Conservation (phyloP, 139 green algal species). For the Chlamydomonas sphaeroides region DNA sequence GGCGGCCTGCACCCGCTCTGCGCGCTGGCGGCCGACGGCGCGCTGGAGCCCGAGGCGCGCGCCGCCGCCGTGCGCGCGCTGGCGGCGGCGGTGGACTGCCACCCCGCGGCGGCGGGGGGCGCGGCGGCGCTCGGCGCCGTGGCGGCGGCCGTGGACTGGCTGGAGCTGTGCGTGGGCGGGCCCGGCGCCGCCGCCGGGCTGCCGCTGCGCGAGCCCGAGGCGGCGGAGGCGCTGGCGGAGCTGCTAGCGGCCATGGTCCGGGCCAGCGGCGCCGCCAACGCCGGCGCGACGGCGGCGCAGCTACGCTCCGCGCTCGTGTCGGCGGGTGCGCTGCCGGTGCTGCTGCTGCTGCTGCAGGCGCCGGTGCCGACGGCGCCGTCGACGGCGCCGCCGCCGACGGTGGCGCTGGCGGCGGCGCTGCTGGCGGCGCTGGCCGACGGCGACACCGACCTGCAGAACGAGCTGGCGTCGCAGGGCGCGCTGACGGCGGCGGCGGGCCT, state of each 20-base stretch:
- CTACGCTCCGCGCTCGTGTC: background rate
- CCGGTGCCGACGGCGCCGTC: background rate
- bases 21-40: background rate
- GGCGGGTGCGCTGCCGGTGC: slow-evolving; percentile 24
- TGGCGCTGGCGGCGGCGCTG: background rate
- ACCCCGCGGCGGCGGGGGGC: background rate
- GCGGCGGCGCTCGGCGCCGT: background rate
- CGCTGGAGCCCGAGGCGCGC: background rate
- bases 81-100: background rate
- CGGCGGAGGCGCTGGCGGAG: background rate
- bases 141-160: background rate
- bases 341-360: slow-evolving; percentile 41
- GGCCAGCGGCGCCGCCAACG: no score
- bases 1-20: slow-evolving; percentile 39
- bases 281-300: no score
- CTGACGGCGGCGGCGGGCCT: slow-evolving; percentile 5
- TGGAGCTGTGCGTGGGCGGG: background rate
- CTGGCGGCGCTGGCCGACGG: slow-evolving; percentile 30
- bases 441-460: slow-evolving; percentile 56
- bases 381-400: background rate
- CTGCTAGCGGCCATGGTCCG: slow-evolving; percentile 37
- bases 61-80: slow-evolving; percentile 3
- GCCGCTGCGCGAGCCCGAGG: background rate
- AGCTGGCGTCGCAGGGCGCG: slow-evolving; percentile 56
- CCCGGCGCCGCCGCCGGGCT: background rate